A percentile compares a stretch with the other conserved stretches of the same genome.
These are phyloP conservation scores for Penicillium odoratum DNA, from an alignment of 495 filamentous ascomycete genomes.

Conservation along the genomic window DNA sequence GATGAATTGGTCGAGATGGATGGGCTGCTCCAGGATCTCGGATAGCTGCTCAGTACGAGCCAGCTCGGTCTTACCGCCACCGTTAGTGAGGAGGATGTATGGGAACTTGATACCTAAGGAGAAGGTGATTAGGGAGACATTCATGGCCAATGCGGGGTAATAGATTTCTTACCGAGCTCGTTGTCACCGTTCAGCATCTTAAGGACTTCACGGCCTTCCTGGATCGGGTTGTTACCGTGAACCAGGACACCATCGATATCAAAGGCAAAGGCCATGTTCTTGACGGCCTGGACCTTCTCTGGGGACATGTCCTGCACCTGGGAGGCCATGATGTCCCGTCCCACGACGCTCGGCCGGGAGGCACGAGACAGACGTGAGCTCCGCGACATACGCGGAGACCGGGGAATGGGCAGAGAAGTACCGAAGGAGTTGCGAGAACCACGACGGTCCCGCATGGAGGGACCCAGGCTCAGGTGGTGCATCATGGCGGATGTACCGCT, in stretches of 20 bases:
- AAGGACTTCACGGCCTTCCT: slow-evolving; percentile 78
- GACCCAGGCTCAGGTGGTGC: slow-evolving; percentile 67
- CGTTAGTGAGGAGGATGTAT: slow-evolving; percentile 93
- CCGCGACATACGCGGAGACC: slow-evolving; percentile 67
- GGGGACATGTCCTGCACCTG: slow-evolving; percentile 69
- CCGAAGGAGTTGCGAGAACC: slow-evolving; percentile 80
- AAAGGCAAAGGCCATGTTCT: slow-evolving; percentile 82
- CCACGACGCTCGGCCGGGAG: slow-evolving; percentile 37
- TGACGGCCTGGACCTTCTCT: slow-evolving; percentile 63
- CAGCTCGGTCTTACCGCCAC: slow-evolving; percentile 84
- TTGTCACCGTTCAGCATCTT: slow-evolving; percentile 84
- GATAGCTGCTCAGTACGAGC: slow-evolving; percentile 79
- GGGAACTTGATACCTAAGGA: slow-evolving; percentile 67
- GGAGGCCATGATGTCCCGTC: slow-evolving; percentile 68
- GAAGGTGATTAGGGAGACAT: neutral
- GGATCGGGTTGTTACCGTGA: slow-evolving; percentile 75
- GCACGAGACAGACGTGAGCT: slow-evolving; percentile 52
- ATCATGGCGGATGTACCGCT: slow-evolving; percentile 68
- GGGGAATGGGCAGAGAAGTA: slow-evolving; percentile 71
- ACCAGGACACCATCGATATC: slow-evolving; percentile 91
- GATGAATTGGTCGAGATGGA: slow-evolving; percentile 87
- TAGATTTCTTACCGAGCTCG: slow-evolving; percentile 52
- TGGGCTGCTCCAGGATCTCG: slow-evolving; percentile 66
- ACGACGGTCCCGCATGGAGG: slow-evolving; percentile 65
- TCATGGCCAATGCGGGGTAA: neutral